Base-by-base conservation (phyloP, 2,329 filamentous ascomycete species). In the Arthrinium puccinioides region DNA sequence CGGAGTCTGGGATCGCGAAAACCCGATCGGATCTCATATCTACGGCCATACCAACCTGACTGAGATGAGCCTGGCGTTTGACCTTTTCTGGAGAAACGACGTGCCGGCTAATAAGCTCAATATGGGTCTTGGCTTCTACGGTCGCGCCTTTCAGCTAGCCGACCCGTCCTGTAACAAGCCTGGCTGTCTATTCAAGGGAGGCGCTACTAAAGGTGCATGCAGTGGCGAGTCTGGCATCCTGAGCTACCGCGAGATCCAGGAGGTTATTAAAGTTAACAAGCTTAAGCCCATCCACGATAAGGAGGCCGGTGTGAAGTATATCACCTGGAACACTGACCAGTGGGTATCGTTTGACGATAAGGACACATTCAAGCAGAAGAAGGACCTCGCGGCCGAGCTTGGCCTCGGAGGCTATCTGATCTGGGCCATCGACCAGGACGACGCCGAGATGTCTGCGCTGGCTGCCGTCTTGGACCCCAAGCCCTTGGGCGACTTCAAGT, bases 331-430 rank as follows among this genome's bases (percentile, higher is more conserved):
- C 36, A 44, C 40, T 2, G 46, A 63, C 38, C 59, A 69, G 42
- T 70, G 62, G 65, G 56, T 67, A 2, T 54, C 51, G 3, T 69
- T 51, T 27, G 64, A 67, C 44, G 60, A 67, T 37, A 34, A 40
- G 2, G 52, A 56, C 1, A 66, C 63, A 0, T 48, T 64, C 13
- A 44, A 52, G 23, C 21, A 47, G 24, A 64, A 65, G 43, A 47
- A 48, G 1, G 46, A 56, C 5, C 57, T 44, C 21, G 61, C 60
- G 2, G 58, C 59, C 29, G 21, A 46, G 0, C 35, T 44, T 0
- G 57, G 63, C 8, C 43, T 66, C 0, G 45, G 48, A 8, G 57
- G 57, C 19, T 39, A 49, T 4, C 38, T 63, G 30, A 56, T 62
- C 16, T 64, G 56, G 59, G 50, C 57, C 6, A 42, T 57, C 19